Conservation (phyloP, 441 rosid genomes). For the Euphorbia schlechtendalii region DNA sequence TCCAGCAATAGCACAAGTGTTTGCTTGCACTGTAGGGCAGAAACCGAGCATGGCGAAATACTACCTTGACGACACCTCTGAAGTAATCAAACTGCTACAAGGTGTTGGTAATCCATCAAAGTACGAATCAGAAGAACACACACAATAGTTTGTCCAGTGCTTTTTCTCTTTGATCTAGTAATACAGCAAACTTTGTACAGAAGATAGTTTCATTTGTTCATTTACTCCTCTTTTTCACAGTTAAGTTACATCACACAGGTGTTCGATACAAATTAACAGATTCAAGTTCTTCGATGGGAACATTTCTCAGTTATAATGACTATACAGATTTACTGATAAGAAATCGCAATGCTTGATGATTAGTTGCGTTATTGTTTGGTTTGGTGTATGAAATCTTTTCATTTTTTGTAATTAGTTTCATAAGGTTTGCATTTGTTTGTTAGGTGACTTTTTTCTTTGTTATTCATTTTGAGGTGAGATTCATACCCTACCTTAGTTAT, state of each 20-base stretch:
- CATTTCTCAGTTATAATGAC: too few relatives aligned
- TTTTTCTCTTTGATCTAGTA: not conserved
- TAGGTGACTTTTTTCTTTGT: too few relatives aligned
- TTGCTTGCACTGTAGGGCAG: conserved; percentile 78
- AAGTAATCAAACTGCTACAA: conserved; percentile 51
- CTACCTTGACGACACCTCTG: conserved; percentile 61
- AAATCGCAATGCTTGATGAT: too few relatives aligned
- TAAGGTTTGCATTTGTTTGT: too few relatives aligned
- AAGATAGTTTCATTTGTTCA: not conserved
- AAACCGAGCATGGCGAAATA: conserved; percentile 84
- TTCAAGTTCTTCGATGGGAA: not conserved
- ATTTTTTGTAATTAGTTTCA: too few relatives aligned
- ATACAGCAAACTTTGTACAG: conserved; percentile 15
- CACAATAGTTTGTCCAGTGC: not conserved
- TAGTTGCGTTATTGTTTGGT: too few relatives aligned
- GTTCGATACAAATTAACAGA: conserved; percentile 8
- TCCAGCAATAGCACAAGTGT: conserved; percentile 43
- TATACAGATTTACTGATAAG: too few relatives aligned
- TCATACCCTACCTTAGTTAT: too few relatives aligned
- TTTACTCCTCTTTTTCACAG: too few relatives aligned
- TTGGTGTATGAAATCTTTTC: too few relatives aligned
- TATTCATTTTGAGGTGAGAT: too few relatives aligned
- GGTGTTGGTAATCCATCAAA: conserved; percentile 41
- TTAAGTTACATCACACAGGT: not conserved
- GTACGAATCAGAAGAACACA: conserved; percentile 7